Conservation (phyloP, 352 stramenopile genomes). For the Globisporangium nagaii region DNA sequence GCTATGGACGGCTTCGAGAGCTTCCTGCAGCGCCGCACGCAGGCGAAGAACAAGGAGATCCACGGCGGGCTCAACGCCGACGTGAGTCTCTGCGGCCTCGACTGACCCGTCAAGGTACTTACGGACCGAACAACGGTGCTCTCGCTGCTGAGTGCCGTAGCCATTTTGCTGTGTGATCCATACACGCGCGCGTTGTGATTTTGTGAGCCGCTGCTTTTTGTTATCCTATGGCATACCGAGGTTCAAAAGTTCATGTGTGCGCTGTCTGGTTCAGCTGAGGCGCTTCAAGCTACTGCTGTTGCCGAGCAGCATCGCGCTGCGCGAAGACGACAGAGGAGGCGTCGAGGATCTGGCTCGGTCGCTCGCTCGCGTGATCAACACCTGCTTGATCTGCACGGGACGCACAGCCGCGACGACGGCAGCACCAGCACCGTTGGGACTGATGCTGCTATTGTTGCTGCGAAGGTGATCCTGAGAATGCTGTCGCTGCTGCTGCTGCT, state of each 20-base stretch:
- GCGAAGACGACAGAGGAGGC: too few relatives aligned
- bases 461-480: too few relatives aligned
- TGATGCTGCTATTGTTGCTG: neutral
- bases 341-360: neutral
- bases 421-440: neutral
- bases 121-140: too few relatives aligned
- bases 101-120: slow-evolving; percentile 24
- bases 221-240: too few relatives aligned
- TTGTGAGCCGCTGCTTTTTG: neutral
- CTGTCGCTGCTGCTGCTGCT: slow-evolving; percentile 14
- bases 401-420: neutral
- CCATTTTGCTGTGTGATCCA: too few relatives aligned
- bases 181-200: too few relatives aligned
- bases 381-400: slow-evolving; percentile 9
- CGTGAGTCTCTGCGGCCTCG: slow-evolving; percentile 75
- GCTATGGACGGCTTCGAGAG: slow-evolving; percentile 70
- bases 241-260: neutral
- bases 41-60: slow-evolving; percentile 86
- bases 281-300: slow-evolving; percentile 12
- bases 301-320: neutral
- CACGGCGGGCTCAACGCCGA: slow-evolving; percentile 72
- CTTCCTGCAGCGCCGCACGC: slow-evolving; percentile 69
- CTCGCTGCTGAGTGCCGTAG: too few relatives aligned
- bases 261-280: neutral
- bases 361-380: slow-evolving; percentile 2